Evolutionary conservation across 2,329 filamentous ascomycete genomes (phyloP), one percentile per base, ranked within the genome.

Genomic region (Paecilomyces sp.): DNA sequence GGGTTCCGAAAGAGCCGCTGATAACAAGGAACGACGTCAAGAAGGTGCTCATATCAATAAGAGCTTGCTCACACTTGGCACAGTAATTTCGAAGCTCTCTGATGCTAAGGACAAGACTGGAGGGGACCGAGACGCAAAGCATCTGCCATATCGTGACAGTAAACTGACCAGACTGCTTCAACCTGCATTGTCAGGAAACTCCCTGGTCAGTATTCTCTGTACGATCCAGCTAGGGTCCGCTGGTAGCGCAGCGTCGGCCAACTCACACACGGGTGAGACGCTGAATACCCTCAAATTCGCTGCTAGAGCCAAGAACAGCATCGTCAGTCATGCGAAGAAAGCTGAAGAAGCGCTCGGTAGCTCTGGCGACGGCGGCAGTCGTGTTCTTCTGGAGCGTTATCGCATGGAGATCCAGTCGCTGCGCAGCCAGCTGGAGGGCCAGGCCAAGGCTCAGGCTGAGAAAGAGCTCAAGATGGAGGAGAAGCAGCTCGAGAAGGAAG

Each of bases 41-140:
- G 94, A 99, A 76, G 94, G 94, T 63, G 93, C 93, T 12, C 94
- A 99, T 72, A 99, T 99, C 78, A 99, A 99, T 81, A 97, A 97
- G 79, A 97, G 92, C 74, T 78, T 99, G 70, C 85, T 99, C 60
- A 99, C 94, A 0, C 80, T 99, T 2, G 94, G 94, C 57, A 99
- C 91, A 0, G 94, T 99, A 68, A 97, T 99, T 71, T 90, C 91
- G 11, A 89, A 90, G 64, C 81, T 99, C n/a, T 95, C 93, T 1
- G 91, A 91, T 58, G 86, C 88, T 69, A 96, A 95, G 71, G 90
- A 96, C 51, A 93, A 92, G 74, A 83, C 89, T 60, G 84, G 83
- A 57, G 81, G 77, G 15, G 91, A 95, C 68, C 92, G 92, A 70
- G 90, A 96, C 66, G 88, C 85, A 56, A 96, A 96, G 73, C 94